These are phyloP conservation scores for Drechslerella dactyloides DNA, from an alignment of 2,329 filamentous ascomycete genomes.

Conservation along the genomic window DNA sequence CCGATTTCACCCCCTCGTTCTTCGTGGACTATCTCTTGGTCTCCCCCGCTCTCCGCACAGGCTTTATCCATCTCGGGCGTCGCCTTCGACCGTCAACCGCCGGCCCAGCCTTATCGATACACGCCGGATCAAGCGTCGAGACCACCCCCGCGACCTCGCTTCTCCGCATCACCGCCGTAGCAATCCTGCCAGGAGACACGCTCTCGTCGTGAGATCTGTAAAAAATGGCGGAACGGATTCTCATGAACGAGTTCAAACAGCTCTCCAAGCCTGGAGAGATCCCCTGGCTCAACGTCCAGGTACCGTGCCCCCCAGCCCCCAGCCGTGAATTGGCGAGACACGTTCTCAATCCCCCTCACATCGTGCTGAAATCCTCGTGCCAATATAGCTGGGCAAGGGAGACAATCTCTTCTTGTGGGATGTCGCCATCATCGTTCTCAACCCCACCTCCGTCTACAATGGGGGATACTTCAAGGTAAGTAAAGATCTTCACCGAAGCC, in stretches of 20 bases:
- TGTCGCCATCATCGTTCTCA: slow-evolving; percentile 87
- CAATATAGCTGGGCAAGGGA: slow-evolving; percentile 68
- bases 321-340: slow-evolving; percentile 17
- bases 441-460: slow-evolving; percentile 88
- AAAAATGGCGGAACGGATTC: slow-evolving; percentile 71
- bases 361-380: neutral
- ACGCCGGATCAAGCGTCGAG: slow-evolving; percentile 9
- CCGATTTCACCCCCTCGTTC: neutral
- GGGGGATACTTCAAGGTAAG: slow-evolving; percentile 82
- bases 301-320: slow-evolving; percentile 58
- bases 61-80: slow-evolving; percentile 11
- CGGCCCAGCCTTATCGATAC: slow-evolving; percentile 15
- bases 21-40: no score
- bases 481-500: slow-evolving; percentile 19
- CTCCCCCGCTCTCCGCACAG: slow-evolving; percentile 1
- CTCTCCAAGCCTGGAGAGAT: slow-evolving; percentile 76
- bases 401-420: slow-evolving; percentile 88
- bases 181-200: neutral
- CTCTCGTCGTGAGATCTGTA: slow-evolving; percentile 19
- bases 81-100: slow-evolving; percentile 5
- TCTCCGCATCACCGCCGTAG: slow-evolving; percentile 11
- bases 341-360: slow-evolving; percentile 20
- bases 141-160: slow-evolving; percentile 23
- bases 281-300: slow-evolving; percentile 84
- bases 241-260: slow-evolving; percentile 85